phyloP scores from a whole-genome alignment of 192 early-diverging fungal species.

The Gamsiella multidivaricata region DNA sequence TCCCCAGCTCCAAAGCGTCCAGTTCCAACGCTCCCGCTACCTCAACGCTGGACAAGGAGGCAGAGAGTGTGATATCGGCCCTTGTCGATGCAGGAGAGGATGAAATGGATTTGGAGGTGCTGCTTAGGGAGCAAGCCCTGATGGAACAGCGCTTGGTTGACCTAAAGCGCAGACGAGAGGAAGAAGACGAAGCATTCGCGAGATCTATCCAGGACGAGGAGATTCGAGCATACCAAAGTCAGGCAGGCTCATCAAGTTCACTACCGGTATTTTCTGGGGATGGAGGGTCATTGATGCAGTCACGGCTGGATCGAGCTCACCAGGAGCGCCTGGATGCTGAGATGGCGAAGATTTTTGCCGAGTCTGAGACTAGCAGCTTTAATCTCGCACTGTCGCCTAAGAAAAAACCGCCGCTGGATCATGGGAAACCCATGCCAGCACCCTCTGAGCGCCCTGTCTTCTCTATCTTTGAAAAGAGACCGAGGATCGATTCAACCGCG shows the following conservation, averaged over 20 bases:
- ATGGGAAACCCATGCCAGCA: neutral
- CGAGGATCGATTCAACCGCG: neutral
- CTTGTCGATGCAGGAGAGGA: constrained; percentile 30
- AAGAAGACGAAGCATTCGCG: constrained; percentile 40
- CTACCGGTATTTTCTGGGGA: neutral
- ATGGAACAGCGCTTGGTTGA: constrained; percentile 39
- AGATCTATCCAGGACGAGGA: constrained; percentile 42
- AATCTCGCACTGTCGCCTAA: constrained; percentile 24
- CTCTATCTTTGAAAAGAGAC: constrained; percentile 23
- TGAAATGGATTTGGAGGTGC: constrained; percentile 26
- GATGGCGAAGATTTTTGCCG: constrained; percentile 42
- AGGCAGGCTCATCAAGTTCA: neutral
- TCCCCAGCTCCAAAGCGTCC: neutral
- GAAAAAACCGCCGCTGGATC: neutral
- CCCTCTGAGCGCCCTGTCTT: constrained; percentile 2
- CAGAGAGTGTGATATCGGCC: constrained; percentile 18
- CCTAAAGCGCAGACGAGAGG: constrained; percentile 42
- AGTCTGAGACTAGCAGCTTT: constrained; percentile 27
- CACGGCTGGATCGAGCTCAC: constrained; percentile 25
- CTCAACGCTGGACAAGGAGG: neutral
- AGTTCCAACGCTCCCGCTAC: neutral
- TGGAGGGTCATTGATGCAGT: neutral
- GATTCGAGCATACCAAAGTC: neutral
- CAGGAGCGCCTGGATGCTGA: constrained; percentile 46
- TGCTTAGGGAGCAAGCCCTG: constrained; percentile 29